Percentiles rank a stretch among this genome's conserved stretches.
These are phyloP conservation scores for Xenoacremonium recifei DNA, from an alignment of 2,329 filamentous ascomycete species.

Conservation along the genomic window DNA sequence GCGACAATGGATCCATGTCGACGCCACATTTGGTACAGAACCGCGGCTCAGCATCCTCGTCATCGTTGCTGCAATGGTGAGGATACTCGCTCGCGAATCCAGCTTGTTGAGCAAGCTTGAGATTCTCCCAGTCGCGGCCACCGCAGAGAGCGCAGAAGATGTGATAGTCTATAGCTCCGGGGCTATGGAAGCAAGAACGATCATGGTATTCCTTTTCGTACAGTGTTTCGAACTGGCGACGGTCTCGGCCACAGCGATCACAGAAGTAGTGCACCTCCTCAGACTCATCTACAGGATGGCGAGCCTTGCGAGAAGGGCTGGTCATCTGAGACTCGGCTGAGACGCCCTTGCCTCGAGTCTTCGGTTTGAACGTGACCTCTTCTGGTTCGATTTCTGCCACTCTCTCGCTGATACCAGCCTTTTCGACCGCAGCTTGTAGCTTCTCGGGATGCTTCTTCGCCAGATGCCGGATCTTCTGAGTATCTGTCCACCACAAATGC, in stretches of 20 bases:
- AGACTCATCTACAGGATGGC: too few species aligned
- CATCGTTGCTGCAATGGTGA: neutral
- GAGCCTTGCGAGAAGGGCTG: too few species aligned
- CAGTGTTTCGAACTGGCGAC: neutral
- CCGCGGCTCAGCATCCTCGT: neutral
- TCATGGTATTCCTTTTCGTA: constrained; percentile 9
- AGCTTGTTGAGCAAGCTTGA: neutral
- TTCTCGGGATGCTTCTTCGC: constrained; percentile 25
- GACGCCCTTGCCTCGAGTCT: too few species aligned
- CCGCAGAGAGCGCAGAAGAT: constrained; percentile 13
- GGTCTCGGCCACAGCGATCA: constrained; percentile 8
- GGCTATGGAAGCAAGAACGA: constrained; percentile 2
- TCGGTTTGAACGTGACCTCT: too few species aligned
- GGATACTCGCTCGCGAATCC: neutral
- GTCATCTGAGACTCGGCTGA: too few species aligned
- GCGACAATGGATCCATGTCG: neutral
- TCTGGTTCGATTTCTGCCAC: too few species aligned
- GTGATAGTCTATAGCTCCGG: constrained; percentile 2
- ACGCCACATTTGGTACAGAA: neutral
- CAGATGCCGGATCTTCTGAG: constrained; percentile 29
- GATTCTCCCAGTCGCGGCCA: constrained; percentile 2
- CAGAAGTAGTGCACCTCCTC: too few species aligned
- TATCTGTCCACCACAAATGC: constrained; percentile 27
- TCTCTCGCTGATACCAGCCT: too few species aligned
- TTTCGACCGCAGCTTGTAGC: too few species aligned